Evolutionary conservation across 2,329 filamentous ascomycete species (phyloP).

Genomic region (Exophiala calicioides): DNA sequence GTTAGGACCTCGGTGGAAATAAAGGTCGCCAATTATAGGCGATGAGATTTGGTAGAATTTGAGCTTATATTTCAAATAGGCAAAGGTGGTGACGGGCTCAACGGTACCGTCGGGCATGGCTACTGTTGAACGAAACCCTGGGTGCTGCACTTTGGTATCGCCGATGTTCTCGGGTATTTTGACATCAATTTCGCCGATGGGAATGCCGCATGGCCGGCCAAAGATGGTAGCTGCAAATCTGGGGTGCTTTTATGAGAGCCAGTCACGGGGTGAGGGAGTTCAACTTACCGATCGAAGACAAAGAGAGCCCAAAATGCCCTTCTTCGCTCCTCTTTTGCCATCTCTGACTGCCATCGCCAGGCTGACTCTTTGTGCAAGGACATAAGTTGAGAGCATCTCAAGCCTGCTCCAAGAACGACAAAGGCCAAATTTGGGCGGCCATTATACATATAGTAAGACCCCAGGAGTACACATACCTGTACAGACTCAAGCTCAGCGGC

Average conservation of each 20-base stretch:
- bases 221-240: conserved; percentile 23
- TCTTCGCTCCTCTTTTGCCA: conserved; percentile 22
- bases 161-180: conserved; percentile 22
- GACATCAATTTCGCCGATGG: conserved; percentile 19
- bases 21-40: conserved; percentile 23
- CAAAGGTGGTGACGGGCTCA: conserved; percentile 23
- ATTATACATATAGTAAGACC: conserved; percentile 20
- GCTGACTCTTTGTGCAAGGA: conserved; percentile 21
- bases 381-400: conserved; percentile 19
- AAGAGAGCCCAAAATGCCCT: conserved; percentile 22
- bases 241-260: background rate
- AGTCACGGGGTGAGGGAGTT: background rate
- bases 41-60: conserved; percentile 27
- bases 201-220: conserved; percentile 20
- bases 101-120: conserved; percentile 19
- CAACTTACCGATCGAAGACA: conserved; percentile 19
- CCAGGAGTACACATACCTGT: conserved; percentile 20
- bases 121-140: conserved; percentile 20
- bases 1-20: conserved; percentile 21
- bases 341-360: conserved; percentile 18
- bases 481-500: conserved; percentile 35
- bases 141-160: conserved; percentile 18
- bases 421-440: conserved; percentile 21
- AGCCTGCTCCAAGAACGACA: conserved; percentile 17
- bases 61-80: conserved; percentile 26